Conservation (phyloP, 257 asterid species). For the Leptodermis oblonga region DNA sequence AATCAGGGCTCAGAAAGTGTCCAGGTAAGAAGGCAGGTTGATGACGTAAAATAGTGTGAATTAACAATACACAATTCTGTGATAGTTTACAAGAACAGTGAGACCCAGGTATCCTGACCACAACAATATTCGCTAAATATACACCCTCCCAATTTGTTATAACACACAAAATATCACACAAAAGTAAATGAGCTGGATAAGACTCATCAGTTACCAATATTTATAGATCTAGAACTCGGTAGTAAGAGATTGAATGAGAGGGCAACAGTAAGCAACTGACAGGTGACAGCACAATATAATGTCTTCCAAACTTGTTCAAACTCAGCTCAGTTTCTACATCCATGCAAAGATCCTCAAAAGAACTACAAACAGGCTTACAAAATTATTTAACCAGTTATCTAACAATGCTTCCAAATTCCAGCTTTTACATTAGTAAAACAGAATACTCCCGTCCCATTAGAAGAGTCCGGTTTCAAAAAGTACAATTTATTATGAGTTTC, state of each 20-base stretch:
- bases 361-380: not conserved
- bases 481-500: too few relatives aligned
- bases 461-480: too few relatives aligned
- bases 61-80: not conserved
- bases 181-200: not conserved
- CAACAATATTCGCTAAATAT: not conserved
- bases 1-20: conserved; percentile 6
- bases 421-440: not conserved
- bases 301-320: not conserved
- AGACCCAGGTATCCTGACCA: not conserved
- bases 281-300: not conserved
- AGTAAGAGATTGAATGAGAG: not conserved
- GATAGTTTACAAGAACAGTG: not conserved
- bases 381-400: not conserved
- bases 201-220: not conserved
- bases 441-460: too few relatives aligned
- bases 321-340: not conserved
- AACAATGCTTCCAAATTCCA: not conserved
- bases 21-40: too few relatives aligned
- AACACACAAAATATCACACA: not conserved
- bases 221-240: not conserved
- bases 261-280: not conserved
- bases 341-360: not conserved
- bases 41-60: not conserved
- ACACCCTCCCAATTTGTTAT: not conserved